Evolutionary conservation across 2,329 filamentous ascomycete species (phyloP).

Genomic region (Colletotrichum sojae): DNA sequence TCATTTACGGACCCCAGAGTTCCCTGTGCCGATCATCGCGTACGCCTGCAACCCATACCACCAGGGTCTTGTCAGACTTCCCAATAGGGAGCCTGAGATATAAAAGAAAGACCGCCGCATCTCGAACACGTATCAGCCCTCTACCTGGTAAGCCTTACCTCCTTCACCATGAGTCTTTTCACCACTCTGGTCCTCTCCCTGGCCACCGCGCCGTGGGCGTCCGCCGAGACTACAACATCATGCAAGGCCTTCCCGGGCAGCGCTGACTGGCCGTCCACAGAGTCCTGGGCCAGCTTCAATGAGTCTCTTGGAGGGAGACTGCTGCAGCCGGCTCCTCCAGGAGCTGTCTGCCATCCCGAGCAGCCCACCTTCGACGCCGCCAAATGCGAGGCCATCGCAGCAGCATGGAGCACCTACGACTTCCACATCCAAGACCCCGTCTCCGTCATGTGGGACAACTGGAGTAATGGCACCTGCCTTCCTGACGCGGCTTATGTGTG

Average conservation of each 20-base stretch:
- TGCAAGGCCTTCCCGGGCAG: conserved; percentile 64
- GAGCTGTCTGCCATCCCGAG: conserved; percentile 59
- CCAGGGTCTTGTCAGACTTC: no score
- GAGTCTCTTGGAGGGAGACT: conserved; percentile 58
- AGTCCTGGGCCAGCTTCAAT: conserved; percentile 63
- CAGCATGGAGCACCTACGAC: conserved; percentile 39
- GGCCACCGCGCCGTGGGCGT: background rate
- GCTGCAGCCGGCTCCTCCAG: conserved; percentile 58
- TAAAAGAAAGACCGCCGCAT: no score
- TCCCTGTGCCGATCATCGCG: no score
- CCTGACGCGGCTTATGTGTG: conserved; percentile 56
- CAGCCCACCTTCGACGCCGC: conserved; percentile 49
- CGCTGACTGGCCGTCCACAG: conserved; percentile 61
- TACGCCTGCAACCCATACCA: no score
- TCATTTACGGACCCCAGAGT: no score
- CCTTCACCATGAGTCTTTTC: background rate
- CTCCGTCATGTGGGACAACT: conserved; percentile 57
- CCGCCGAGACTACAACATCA: conserved; percentile 42
- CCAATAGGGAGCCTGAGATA: no score
- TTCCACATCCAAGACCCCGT: conserved; percentile 54
- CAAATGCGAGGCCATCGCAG: conserved; percentile 47
- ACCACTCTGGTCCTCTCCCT: background rate
- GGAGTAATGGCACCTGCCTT: conserved; percentile 65
- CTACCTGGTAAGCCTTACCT: background rate
- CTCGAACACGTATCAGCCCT: no score